These are phyloP conservation scores for Notholithocarpus densiflorus DNA, from an alignment of 306 rosid species.

Conservation along the genomic window DNA sequence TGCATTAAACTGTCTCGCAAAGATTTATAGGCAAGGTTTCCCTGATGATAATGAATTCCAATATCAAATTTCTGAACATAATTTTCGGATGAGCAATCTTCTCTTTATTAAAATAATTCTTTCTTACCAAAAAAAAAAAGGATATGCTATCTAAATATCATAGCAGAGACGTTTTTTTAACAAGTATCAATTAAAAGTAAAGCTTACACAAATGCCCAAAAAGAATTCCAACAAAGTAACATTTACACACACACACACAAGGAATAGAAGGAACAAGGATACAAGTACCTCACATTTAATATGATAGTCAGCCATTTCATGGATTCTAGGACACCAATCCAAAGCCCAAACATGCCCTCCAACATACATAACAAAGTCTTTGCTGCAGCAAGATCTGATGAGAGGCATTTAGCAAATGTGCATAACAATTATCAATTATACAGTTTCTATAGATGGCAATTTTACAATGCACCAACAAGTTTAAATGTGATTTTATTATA, in stretches of 20 bases:
- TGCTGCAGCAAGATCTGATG: slow-evolving; percentile 35
- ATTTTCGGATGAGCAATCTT: not conserved
- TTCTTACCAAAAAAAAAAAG: not conserved
- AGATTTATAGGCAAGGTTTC: too few species aligned
- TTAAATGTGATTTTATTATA: not conserved
- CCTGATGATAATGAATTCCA: not conserved
- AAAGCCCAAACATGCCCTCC: slow-evolving; percentile 91
- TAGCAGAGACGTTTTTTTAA: not conserved
- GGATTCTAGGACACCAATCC: slow-evolving; percentile 88
- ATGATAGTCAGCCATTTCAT: slow-evolving; percentile 41
- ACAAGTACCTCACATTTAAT: slow-evolving; percentile 67
- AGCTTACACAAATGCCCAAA: not conserved
- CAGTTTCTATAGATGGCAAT: not conserved
- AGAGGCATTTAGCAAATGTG: slow-evolving; percentile 18
- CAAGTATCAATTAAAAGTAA: not conserved
- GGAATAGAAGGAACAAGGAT: slow-evolving; percentile 6
- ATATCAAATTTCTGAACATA: not conserved
- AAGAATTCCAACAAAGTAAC: not conserved
- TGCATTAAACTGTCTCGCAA: too few species aligned
- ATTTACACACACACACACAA: not conserved
- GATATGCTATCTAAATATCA: not conserved
- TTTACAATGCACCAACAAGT: slow-evolving; percentile 7
- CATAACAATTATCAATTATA: not conserved
- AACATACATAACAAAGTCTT: slow-evolving; percentile 76
- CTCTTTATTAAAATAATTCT: too few species aligned